A percentile compares a stretch with the other conserved stretches of the same genome.
phyloP scores from a whole-genome alignment of 768 basidiomycete genomes.

The Kwoniella newhampshirensis region DNA sequence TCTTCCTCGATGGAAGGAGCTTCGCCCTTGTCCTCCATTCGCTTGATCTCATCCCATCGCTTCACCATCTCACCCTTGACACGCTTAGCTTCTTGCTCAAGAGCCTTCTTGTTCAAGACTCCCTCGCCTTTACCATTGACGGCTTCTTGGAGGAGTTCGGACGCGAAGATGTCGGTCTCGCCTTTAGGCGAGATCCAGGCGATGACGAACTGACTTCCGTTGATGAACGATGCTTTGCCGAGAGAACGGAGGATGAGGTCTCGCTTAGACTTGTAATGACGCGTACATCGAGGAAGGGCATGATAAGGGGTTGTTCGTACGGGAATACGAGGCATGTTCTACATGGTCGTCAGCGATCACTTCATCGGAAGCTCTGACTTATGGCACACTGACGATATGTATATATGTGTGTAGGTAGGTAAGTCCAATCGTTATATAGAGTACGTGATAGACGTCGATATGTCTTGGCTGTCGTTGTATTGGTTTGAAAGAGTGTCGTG shows the following conservation, averaged over 20 bases:
- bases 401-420: no score
- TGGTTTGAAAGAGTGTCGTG: slow-evolving; percentile 1
- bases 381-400: no score
- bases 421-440: no score
- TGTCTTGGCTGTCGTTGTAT: slow-evolving; percentile 11
- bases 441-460: background rate
- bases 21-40: slow-evolving; percentile 43
- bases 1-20: slow-evolving; percentile 33
- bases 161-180: slow-evolving; percentile 54
- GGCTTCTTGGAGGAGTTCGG: slow-evolving; percentile 50
- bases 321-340: slow-evolving; percentile 53
- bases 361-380: no score
- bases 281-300: slow-evolving; percentile 51
- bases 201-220: slow-evolving; percentile 55
- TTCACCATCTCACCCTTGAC: slow-evolving; percentile 38
- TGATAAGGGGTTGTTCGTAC: slow-evolving; percentile 54
- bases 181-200: slow-evolving; percentile 53
- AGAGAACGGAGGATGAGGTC: slow-evolving; percentile 53
- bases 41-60: slow-evolving; percentile 41
- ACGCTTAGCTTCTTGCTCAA: slow-evolving; percentile 34
- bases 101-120: slow-evolving; percentile 37
- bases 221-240: slow-evolving; percentile 54
- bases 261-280: slow-evolving; percentile 54
- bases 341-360: background rate
- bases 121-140: slow-evolving; percentile 22